Conservation (phyloP, 768 basidiomycete genomes). For the Agaricus blazei region DNA sequence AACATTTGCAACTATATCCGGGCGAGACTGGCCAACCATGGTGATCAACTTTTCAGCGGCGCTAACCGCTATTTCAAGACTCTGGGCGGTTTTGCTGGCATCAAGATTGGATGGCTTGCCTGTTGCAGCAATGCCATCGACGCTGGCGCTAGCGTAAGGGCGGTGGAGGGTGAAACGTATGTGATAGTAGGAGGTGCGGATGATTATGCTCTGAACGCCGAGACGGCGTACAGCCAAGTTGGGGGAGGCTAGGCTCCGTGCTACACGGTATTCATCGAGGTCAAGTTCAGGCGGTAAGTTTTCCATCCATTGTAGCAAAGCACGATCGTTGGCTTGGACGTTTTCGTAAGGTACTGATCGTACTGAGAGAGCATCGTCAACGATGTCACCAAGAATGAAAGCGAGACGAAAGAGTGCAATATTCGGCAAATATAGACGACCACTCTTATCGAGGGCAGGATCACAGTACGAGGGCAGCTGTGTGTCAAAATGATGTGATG, state of each 20-base stretch:
- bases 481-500: slow-evolving; percentile 82
- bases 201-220: slow-evolving; percentile 79
- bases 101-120: slow-evolving; percentile 27
- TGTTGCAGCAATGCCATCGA: slow-evolving; percentile 17
- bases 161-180: slow-evolving; percentile 83
- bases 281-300: slow-evolving; percentile 69
- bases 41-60: slow-evolving; percentile 77
- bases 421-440: slow-evolving; percentile 68
- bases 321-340: slow-evolving; percentile 66
- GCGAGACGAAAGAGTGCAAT: slow-evolving; percentile 74
- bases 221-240: slow-evolving; percentile 55
- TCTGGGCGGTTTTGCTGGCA: slow-evolving; percentile 45
- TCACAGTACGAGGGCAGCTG: slow-evolving; percentile 68
- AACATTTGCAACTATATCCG: slow-evolving; percentile 68
- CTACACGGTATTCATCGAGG: slow-evolving; percentile 71
- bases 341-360: slow-evolving; percentile 76
- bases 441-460: slow-evolving; percentile 54
- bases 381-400: slow-evolving; percentile 76
- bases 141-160: slow-evolving; percentile 55
- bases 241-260: slow-evolving; percentile 63
- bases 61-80: slow-evolving; percentile 68
- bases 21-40: slow-evolving; percentile 69
- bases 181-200: slow-evolving; percentile 73
- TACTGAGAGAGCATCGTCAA: slow-evolving; percentile 79
- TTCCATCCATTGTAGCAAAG: slow-evolving; percentile 71